Evolutionary conservation across 805 yeast genomes (phyloP), one percentile per base, ranked within the genome.

Genomic region (Suhomyces sp.): DNA sequence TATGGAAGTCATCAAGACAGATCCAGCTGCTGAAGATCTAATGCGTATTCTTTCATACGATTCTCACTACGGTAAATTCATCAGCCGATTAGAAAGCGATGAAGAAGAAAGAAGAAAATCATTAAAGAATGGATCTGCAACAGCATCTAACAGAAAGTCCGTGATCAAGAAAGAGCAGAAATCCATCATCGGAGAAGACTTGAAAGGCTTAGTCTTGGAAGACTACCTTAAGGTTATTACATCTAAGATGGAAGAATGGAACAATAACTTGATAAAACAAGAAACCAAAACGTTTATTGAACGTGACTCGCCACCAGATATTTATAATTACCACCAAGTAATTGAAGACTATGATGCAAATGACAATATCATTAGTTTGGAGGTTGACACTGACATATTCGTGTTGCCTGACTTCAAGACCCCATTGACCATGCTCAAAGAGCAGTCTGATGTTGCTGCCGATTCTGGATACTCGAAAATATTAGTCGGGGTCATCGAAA

Each of bases 381-480:
- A 61, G 17, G 54, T 63, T 19, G 64, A 56, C 38, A 76, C 78
- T 10, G 65, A 75, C 11, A 69, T 65, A 2, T 70, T 70, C 33
- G 87, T 81, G 17, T 63, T 88, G 36, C 87, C 87, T 36, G 93
- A 88, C 36, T 83, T 88, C 35, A 82, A 79, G 41, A 81, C 83
- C 4, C 81, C 88, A 19, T 80, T 85, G 55, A 78, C 84, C 42
- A 83, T 88, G 81, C 77, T 88, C 39, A 80, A 82, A n/a, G 95
- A 88, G 53, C 95, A 88, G 56, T 81, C 87, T 11, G 95, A 84
- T 42, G 90, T 84, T 5, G 93, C 95, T 0, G 85, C 88, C 0
- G 90, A 83, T 20, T 79, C 91, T 3, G 86, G 87, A 3, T 88
- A 85, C 57, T 87, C 88, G 5, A 74, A 81, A 43, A 83, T 88